Base-by-base conservation (phyloP, 139 green algal species). In the Limnomonas spitsbergensis region DNA sequence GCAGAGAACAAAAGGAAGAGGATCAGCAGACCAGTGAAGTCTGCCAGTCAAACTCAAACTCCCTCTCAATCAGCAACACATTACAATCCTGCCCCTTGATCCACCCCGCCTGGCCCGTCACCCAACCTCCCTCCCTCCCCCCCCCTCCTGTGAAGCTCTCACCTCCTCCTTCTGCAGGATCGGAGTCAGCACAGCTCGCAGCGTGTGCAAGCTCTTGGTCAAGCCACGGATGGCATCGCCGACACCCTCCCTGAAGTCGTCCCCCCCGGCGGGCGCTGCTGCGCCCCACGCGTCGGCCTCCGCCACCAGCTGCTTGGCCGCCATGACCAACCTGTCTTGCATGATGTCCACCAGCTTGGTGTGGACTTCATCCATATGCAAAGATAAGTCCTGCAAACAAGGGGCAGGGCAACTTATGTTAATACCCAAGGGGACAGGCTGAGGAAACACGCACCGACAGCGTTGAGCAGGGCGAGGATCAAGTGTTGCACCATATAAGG, bases 311-410 rank as follows among this genome's bases (percentile, higher is more conserved):
- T 88, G 70, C 66, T 84, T 83, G 26, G 88, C 76, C 29, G 81
- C 81, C 36, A 52, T 38, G 27, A 75, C 7, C 35, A 89, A 80
- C 4, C 84, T 67, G 54, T 92, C 88, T 53, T 91, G 88, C 92
- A 98, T 98, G 81, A 98, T 98, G 68, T 89, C 82, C n/a, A 98
- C 91, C 66, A 98, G 86, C 90, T 98, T 98, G 84, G 69, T 82
- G 82, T 95, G 89, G 52, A 98, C 87, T 83, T 96, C 91, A 42
- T 89, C 83, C 47, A 88, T 83, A 82, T 97, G 93, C 27, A 92
- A 78, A 27, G 53, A 79, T 69, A 96, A 80, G 80, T 97, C 93
- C 89, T 94, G 81, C 40, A 72, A 1, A 53, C 53, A 78, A 69
- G 42, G n/a, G n/a, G n/a, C n/a, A n/a, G n/a, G n/a, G n/a, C n/a